phyloP scores from a whole-genome alignment of 768 basidiomycete species.

The Macrolepiota dolichaula region DNA sequence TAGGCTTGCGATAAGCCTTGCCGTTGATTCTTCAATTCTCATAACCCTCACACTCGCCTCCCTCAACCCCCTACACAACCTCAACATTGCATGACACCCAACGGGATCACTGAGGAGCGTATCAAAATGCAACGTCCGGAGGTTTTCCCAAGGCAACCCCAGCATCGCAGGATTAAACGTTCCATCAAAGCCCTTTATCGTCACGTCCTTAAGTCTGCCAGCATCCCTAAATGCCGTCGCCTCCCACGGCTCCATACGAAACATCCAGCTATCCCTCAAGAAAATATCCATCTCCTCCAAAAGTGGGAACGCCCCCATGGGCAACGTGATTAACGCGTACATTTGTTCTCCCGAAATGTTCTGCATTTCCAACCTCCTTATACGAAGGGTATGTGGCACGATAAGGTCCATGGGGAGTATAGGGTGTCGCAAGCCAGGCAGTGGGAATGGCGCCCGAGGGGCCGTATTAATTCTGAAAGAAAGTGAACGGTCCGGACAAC shows the following conservation, averaged over 20 bases:
- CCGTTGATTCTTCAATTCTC: slow-evolving; percentile 5
- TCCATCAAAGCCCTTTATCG: slow-evolving; percentile 15
- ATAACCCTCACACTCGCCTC: slow-evolving; percentile 6
- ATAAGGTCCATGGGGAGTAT: slow-evolving; percentile 9
- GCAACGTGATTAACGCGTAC: slow-evolving; percentile 2
- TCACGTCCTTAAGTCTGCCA: slow-evolving; percentile 11
- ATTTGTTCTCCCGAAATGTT: slow-evolving; percentile 11
- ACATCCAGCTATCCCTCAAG: slow-evolving; percentile 12
- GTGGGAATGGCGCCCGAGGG: slow-evolving; percentile 6
- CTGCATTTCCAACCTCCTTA: slow-evolving; percentile 1
- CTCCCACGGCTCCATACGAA: slow-evolving; percentile 1
- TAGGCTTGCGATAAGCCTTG: neutral
- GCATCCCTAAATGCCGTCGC: slow-evolving; percentile 12
- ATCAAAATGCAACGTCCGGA: slow-evolving; percentile 14
- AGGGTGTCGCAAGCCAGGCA: slow-evolving; percentile 5
- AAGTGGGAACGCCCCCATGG: neutral
- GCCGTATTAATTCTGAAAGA: slow-evolving; percentile 6
- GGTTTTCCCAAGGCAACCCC: slow-evolving; percentile 16
- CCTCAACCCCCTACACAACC: neutral
- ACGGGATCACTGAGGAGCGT: slow-evolving; percentile 6
- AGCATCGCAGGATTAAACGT: slow-evolving; percentile 13
- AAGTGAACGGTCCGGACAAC: slow-evolving; percentile 11
- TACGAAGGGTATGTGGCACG: slow-evolving; percentile 4
- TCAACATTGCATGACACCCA: slow-evolving; percentile 11
- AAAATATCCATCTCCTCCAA: slow-evolving; percentile 7